Conservation (phyloP, 352 stramenopile species). For the Pythium rhizo-oryzae region DNA sequence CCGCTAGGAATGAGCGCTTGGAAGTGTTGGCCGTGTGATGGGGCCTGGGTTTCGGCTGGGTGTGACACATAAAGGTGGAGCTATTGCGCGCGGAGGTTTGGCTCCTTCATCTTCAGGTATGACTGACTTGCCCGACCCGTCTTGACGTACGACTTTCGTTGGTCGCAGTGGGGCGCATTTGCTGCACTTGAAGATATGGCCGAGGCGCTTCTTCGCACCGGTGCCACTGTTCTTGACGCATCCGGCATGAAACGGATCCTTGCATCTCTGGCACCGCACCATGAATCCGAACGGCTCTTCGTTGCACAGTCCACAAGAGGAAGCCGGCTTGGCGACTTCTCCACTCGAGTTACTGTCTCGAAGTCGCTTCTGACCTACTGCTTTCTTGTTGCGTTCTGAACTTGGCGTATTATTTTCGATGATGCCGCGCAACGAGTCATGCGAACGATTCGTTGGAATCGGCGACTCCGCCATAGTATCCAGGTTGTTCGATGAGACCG, state of each 20-base stretch:
- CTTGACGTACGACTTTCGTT: constrained; percentile 26
- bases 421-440: background rate
- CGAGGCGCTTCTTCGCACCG: constrained; percentile 33
- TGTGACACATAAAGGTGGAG: background rate
- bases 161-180: constrained; percentile 32
- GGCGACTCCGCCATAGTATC: too few relatives aligned
- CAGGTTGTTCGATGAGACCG: background rate
- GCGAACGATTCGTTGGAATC: background rate
- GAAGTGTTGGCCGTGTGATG: constrained; percentile 3
- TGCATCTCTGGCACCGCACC: constrained; percentile 58
- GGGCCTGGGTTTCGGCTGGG: background rate
- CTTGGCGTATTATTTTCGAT: background rate
- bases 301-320: constrained; percentile 33
- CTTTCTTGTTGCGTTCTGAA: too few relatives aligned
- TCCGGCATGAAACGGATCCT: constrained; percentile 46
- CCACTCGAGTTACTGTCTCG: background rate
- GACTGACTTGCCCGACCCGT: background rate
- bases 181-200: constrained; percentile 38
- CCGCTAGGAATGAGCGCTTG: background rate
- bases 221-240: constrained; percentile 38
- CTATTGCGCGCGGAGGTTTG: background rate
- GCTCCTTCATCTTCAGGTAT: background rate
- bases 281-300: constrained; percentile 60
- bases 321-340: background rate
- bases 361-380: background rate